phyloP scores from a whole-genome alignment of 768 basidiomycete species.

The Amanita jacksonii region DNA sequence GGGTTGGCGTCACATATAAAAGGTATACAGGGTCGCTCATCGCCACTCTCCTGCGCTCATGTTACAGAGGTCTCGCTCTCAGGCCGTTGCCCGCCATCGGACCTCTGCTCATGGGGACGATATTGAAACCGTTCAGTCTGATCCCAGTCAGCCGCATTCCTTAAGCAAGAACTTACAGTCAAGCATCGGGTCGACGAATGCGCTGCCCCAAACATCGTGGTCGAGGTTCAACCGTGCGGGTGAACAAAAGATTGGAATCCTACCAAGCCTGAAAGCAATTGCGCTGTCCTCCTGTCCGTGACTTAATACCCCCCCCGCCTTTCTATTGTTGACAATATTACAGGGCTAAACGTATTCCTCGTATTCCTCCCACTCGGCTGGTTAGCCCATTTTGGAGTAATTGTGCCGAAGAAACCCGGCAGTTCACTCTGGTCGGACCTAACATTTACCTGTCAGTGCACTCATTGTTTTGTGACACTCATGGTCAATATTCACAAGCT shows the following conservation, averaged over 20 bases:
- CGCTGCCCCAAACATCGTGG: too few relatives aligned
- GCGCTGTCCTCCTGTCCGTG: conserved; percentile 44
- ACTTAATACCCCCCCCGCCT: not conserved
- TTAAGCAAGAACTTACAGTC: too few relatives aligned
- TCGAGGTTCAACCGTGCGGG: conserved; percentile 38
- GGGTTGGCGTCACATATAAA: not conserved
- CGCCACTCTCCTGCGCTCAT: not conserved
- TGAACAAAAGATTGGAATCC: conserved; percentile 32
- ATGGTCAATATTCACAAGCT: conserved; percentile 2
- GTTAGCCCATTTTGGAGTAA: conserved; percentile 39
- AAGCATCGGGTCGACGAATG: too few relatives aligned
- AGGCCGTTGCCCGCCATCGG: too few relatives aligned
- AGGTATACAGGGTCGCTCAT: too few relatives aligned
- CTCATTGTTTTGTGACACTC: not conserved
- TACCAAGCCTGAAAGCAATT: conserved; percentile 35
- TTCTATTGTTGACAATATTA: not conserved
- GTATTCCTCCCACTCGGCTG: conserved; percentile 53
- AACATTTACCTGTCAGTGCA: conserved; percentile 37
- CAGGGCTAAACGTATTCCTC: conserved; percentile 52
- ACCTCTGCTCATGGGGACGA: too few relatives aligned
- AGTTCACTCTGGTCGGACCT: conserved; percentile 21
- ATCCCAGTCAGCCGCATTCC: too few relatives aligned
- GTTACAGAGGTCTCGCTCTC: too few relatives aligned
- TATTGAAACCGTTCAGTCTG: too few relatives aligned
- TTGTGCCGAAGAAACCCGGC: not conserved